Evolutionary conservation across 2,329 filamentous ascomycete species (phyloP), one percentile per base, ranked within the genome.

Genomic region (Trichoderma brevicompactum): DNA sequence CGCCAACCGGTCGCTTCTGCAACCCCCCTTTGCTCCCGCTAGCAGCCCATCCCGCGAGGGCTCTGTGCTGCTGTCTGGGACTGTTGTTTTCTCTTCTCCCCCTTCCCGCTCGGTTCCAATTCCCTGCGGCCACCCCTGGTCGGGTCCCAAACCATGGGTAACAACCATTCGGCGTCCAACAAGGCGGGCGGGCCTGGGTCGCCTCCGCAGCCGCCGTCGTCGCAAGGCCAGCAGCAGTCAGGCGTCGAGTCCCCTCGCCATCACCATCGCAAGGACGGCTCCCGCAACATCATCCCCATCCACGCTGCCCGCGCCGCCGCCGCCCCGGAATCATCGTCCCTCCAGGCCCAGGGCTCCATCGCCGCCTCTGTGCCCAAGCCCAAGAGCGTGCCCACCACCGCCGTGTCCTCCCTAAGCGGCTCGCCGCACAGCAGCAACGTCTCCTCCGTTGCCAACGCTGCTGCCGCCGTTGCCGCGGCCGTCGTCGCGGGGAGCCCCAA

Each of bases 261-360:
- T 68, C 73, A 72, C 67, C 74, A 74, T 67, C 75, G 74, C 67
- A 78, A 80, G 61, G 75, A 77, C 68, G 71, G 72, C 48, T 61
- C 65, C 41, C 74, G 75, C 76, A 83, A 84, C 72, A 83, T 84
- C 72, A 83, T 85, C 72, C 80, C 84, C 66, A 81, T 84, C 69
- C 84, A 86, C 69, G 79, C 81, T 68, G 79, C 81, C 66, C 83
- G 84, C 69, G 83, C 82, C 66, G 83, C 82, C 70, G 86, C 84
- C 64, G 85, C 86, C 55, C 87, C 87, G 66, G 87, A 89, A 77
- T 82, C 84, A 61, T 88, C 87, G 58, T 81, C 86, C 68, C 82
- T 86, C 69, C 85, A 87, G 75, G 86, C 86, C 58, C 82, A 84
- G 65, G 85, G 85, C 70, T 85, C 83, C 65, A 85, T 82, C 68